phyloP scores from a whole-genome alignment of 2,329 filamentous ascomycete genomes.

The Trichoderma semiorbis region DNA sequence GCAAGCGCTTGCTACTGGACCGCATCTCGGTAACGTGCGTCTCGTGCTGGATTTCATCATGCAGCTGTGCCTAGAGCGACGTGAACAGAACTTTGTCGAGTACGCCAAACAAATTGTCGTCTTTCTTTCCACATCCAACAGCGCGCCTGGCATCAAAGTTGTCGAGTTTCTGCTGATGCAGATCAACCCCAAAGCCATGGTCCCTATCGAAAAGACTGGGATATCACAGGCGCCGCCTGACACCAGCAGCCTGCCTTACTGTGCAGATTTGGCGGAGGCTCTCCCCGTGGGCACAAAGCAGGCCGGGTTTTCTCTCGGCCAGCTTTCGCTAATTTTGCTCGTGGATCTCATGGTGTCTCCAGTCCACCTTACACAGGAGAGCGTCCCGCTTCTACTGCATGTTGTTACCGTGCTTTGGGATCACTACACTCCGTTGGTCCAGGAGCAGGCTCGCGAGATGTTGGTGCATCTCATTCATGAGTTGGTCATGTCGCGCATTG shows the following conservation, averaged over 20 bases:
- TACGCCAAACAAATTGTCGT: constrained; percentile 98
- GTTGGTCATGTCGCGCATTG: constrained; percentile 76
- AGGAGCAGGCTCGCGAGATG: constrained; percentile 97
- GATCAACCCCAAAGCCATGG: constrained; percentile 94
- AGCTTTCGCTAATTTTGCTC: constrained; percentile 86
- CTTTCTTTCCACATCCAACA: constrained; percentile 78
- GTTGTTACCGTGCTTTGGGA: constrained; percentile 95
- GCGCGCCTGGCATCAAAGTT: constrained; percentile 77
- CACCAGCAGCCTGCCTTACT: constrained; percentile 74
- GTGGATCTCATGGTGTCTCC: constrained; percentile 96
- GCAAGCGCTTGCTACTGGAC: constrained; percentile 92
- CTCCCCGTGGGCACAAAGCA: constrained; percentile 88
- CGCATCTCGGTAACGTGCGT: constrained; percentile 89
- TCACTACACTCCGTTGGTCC: constrained; percentile 90
- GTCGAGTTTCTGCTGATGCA: constrained; percentile 91
- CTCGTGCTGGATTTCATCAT: constrained; percentile 96
- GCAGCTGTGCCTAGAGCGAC: constrained; percentile 82
- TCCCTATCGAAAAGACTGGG: constrained; percentile 78
- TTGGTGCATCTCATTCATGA: constrained; percentile 96
- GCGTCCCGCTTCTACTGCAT: constrained; percentile 81
- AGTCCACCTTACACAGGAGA: constrained; percentile 72
- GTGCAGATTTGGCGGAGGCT: constrained; percentile 76
- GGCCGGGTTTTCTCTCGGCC: constrained; percentile 85
- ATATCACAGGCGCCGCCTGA: constrained; percentile 69
- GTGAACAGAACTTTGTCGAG: constrained; percentile 97